Evolutionary conservation across 106 monocot species (phyloP).

Genomic region (Allium cepa): DNA sequence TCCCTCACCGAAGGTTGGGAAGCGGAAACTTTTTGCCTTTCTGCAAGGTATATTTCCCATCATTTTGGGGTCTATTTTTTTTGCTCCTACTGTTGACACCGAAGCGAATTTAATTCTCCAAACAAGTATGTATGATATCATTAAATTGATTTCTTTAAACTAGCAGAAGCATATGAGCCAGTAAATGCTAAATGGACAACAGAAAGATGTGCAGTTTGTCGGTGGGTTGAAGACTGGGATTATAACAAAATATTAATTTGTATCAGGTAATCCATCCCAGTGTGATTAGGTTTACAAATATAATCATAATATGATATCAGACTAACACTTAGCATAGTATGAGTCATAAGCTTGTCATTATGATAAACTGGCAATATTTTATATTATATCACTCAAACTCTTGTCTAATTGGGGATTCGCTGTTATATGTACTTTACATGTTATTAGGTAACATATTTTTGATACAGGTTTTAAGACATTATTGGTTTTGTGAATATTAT

Average conservation of each 20-base stretch:
- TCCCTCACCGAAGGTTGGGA: constrained; percentile 39
- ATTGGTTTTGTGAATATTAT: too few species aligned
- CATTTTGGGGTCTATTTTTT: too few species aligned
- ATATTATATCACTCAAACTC: too few species aligned
- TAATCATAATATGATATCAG: too few species aligned
- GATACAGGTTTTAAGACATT: too few species aligned
- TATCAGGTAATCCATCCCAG: constrained; percentile 53
- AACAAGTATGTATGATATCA: background rate
- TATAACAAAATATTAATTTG: constrained; percentile 98
- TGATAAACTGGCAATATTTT: too few species aligned
- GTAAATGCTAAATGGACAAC: constrained; percentile 94
- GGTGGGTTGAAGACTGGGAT: constrained; percentile 99
- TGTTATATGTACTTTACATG: too few species aligned
- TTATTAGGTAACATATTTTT: too few species aligned
- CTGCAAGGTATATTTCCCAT: constrained; percentile 46
- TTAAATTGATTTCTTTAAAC: constrained; percentile 7
- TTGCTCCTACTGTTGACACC: too few species aligned
- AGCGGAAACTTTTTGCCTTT: constrained; percentile 46
- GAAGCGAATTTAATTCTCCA: background rate
- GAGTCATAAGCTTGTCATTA: background rate
- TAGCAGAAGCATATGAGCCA: constrained; percentile 67
- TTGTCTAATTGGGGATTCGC: too few species aligned
- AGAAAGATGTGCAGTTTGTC: constrained; percentile 92
- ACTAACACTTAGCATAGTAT: background rate
- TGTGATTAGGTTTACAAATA: too few species aligned